Base-by-base conservation (phyloP, 2,329 filamentous ascomycete genomes). In the Fusarium virguliforme region DNA sequence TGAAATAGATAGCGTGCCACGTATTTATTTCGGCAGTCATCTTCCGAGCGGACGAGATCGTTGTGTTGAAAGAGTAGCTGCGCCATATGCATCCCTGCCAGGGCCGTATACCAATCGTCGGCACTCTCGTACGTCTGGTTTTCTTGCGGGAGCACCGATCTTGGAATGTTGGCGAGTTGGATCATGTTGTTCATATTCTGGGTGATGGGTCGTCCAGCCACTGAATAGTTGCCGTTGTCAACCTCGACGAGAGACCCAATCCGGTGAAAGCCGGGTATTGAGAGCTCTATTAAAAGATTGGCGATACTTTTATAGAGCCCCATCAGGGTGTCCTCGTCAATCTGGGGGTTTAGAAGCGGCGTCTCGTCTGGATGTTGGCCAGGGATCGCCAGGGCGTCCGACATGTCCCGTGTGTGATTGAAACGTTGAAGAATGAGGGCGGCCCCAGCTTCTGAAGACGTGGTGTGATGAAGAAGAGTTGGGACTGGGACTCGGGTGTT, bases 111-210 rank as follows among this genome's bases (percentile, higher is more conserved):
- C 75, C 81, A 84, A 4, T 79, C 77, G 8, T 80, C 78, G 3
- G 79, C 74, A 10, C 67, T 71, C 8, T 13, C 34, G 15, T 71
- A 76, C 0, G 73, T 78, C 13, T 56, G 62, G 32, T 34, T 30
- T 51, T 68, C 37, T 8, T 68, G 8, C 1, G 74, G 74, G 2
- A 79, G 56, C 1, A 76, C 51, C 10, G 50, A 28, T 9, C 18
- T 32, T 3, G 75, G 75, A 15, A 76, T 68, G 32, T 73, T 75
- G 38, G 71, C 67, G 4, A 75, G 51, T 7, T 59, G 70, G 13
- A 79, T 43, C 50, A 82, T 71, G 38, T 83, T 78, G 61, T 81
- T 84, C 81, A 85, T 84, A 60, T 83, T 82, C 4, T 79, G 73
- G 1, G 80, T 82, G 5, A 85, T 59, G 4, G 83, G 82, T 24